Percentiles rank a stretch among this genome's conserved stretches.
phyloP scores from a whole-genome alignment of 1,284 basidiomycete genomes.

The Apiotrichum domesticum region DNA sequence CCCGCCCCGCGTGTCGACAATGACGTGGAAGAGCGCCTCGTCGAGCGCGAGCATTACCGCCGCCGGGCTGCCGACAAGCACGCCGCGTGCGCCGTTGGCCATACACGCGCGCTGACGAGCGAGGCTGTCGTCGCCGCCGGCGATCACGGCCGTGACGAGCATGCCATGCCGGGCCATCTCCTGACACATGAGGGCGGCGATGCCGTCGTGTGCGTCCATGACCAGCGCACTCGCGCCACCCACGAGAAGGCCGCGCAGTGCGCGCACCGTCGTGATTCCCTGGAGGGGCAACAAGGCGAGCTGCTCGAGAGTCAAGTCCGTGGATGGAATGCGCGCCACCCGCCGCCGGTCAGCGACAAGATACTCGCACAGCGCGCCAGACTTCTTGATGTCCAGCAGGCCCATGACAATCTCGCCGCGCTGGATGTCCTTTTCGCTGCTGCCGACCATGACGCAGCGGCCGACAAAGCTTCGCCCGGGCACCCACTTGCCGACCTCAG shows the following conservation, averaged over 20 bases:
- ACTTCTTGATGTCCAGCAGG: slow-evolving; percentile 59
- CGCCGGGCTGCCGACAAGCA: slow-evolving; percentile 37
- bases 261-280: slow-evolving; percentile 69
- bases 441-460: slow-evolving; percentile 67
- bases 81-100: slow-evolving; percentile 40
- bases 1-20: slow-evolving; percentile 75
- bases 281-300: slow-evolving; percentile 69
- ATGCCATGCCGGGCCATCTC: slow-evolving; percentile 53
- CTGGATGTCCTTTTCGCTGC: slow-evolving; percentile 64
- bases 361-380: slow-evolving; percentile 75
- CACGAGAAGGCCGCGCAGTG: slow-evolving; percentile 55
- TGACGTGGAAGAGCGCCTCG: slow-evolving; percentile 57
- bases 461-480: slow-evolving; percentile 80
- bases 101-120: slow-evolving; percentile 25
- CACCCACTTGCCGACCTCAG: slow-evolving; percentile 48
- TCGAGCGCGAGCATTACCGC: slow-evolving; percentile 38
- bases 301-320: slow-evolving; percentile 60
- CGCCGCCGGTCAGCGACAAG: slow-evolving; percentile 70
- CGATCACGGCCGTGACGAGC: slow-evolving; percentile 39
- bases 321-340: slow-evolving; percentile 59
- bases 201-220: slow-evolving; percentile 66
- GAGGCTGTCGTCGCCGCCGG: slow-evolving; percentile 29
- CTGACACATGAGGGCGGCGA: slow-evolving; percentile 67
- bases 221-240: slow-evolving; percentile 56
- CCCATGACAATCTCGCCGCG: slow-evolving; percentile 80